Evolutionary conservation across 495 filamentous ascomycete species (phyloP), one percentile per base, ranked within the genome.

Genomic region (Echria macrotheca): DNA sequence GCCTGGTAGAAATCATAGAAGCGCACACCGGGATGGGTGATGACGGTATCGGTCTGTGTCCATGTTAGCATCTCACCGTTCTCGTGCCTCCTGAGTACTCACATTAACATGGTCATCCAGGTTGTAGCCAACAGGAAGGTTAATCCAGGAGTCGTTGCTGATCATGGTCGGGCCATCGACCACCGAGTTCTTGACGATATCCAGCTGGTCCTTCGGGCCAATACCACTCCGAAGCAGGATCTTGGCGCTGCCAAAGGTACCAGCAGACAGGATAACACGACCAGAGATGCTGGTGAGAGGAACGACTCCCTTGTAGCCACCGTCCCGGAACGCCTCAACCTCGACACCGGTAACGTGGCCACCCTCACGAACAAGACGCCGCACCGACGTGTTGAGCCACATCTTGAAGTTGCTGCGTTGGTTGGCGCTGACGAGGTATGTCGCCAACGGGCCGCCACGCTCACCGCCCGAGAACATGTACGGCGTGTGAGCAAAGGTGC

Each of bases 111-210:
- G 85, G 60, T 89, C 86, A 49, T 82, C 78, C 29, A 89, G 61
- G 59, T 86, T 87, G 55, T 83, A 74, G 18, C 86, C 86, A 14
- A 91, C 85, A 12, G 86, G 86, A 12, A 86, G 71, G 51, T 80
- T 70, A 57, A 91, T 84, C 85, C 85, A 89, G n/a, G 78, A 55
- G 1, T 61, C 54, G 36, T 59, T 65, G 43, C 49, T 62, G 50
- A 80, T 72, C 71, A 82, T 73, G 14, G 64, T 69, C 10, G 76
- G 61, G 15, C 81, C 77, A 44, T 79, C 72, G n/a, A n/a, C n/a
- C 1, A 68, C 64, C 2, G 74, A 76, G 44, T 62, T 60, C 52
- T 76, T 69, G 26, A 83, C 78, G 7, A 79, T 55, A 36, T 72
- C 65, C 14, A 85, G 77, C 67, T 81, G 76, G 52, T 81, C 78